Evolutionary conservation across 768 basidiomycete species (phyloP).

Genomic region (Suillus subluteus): DNA sequence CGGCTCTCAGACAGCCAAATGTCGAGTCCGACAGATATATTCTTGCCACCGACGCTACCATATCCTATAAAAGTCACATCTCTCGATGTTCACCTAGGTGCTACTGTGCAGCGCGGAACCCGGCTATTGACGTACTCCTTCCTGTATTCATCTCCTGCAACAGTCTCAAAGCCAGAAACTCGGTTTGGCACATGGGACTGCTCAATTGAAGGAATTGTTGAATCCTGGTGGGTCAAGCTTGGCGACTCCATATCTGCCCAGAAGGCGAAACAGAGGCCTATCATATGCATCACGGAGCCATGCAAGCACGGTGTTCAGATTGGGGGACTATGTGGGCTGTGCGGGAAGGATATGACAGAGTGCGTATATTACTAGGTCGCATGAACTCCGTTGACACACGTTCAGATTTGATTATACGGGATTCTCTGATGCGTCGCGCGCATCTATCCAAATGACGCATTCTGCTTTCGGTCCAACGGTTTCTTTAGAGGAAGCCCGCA

Average conservation of each 20-base stretch:
- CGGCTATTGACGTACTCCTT: slow-evolving; percentile 87
- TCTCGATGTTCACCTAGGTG: slow-evolving; percentile 52
- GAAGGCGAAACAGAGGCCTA: slow-evolving; percentile 61
- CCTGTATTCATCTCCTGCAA: slow-evolving; percentile 52
- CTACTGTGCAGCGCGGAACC: slow-evolving; percentile 66
- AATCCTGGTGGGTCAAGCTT: slow-evolving; percentile 66
- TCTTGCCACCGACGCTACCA: slow-evolving; percentile 76
- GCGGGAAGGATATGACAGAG: slow-evolving; percentile 95
- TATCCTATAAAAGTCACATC: slow-evolving; percentile 86
- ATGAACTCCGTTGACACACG: slow-evolving; percentile 19
- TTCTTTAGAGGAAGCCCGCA: slow-evolving; percentile 88
- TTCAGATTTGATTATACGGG: slow-evolving; percentile 82
- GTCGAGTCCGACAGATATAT: slow-evolving; percentile 72
- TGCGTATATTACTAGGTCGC: slow-evolving; percentile 41
- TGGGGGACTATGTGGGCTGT: slow-evolving; percentile 89
- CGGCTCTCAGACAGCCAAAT: slow-evolving; percentile 32
- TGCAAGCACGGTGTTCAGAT: slow-evolving; percentile 96
- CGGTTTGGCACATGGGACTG: slow-evolving; percentile 93
- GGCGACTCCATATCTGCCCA: slow-evolving; percentile 67
- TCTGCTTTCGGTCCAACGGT: slow-evolving; percentile 90
- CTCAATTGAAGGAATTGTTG: slow-evolving; percentile 78
- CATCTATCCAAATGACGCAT: slow-evolving; percentile 93
- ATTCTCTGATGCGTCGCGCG: slow-evolving; percentile 83
- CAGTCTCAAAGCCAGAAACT: slow-evolving; percentile 58
- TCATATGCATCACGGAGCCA: slow-evolving; percentile 79